Percentiles rank a stretch among this genome's conserved stretches.
Conservation (phyloP, 805 yeast species). For the Candida qinlingensis region DNA sequence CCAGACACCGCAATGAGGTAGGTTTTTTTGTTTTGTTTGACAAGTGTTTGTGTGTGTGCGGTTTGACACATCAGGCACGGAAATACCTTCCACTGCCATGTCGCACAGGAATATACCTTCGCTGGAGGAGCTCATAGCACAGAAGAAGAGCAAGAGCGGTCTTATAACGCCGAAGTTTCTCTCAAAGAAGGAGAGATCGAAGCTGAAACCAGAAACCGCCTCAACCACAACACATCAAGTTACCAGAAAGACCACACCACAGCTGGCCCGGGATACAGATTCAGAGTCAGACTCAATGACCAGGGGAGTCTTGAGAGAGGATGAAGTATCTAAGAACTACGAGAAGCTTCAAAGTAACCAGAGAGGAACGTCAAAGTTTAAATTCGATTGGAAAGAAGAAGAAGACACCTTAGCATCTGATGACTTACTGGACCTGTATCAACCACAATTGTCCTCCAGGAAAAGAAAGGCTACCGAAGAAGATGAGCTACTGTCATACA, state of each 20-base stretch:
- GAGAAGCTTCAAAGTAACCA: neutral
- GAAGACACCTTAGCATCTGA: conserved; percentile 58
- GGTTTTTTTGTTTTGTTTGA: too few relatives aligned
- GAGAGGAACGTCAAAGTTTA: conserved; percentile 35
- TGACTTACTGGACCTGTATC: conserved; percentile 24
- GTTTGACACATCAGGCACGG: too few relatives aligned
- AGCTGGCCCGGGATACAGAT: neutral
- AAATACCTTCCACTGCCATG: neutral
- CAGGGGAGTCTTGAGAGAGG: neutral
- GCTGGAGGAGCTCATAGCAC: conserved; percentile 30
- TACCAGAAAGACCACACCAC: neutral
- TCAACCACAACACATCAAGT: neutral
- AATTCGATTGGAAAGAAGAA: conserved; percentile 61
- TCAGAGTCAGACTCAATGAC: neutral
- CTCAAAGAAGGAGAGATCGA: conserved; percentile 39
- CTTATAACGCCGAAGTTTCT: conserved; percentile 36
- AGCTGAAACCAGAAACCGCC: conserved; percentile 20
- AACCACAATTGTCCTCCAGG: neutral
- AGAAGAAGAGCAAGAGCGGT: conserved; percentile 15
- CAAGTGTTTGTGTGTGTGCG: too few relatives aligned
- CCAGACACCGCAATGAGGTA: too few relatives aligned
- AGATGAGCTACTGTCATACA: neutral
- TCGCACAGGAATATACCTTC: conserved; percentile 29
- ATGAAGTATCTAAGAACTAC: conserved; percentile 5
- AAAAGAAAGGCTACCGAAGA: neutral